Percentiles rank a stretch among this genome's conserved stretches.
These are phyloP conservation scores for Pichia sp. DNA, from an alignment of 1,139 yeast species.

Conservation along the genomic window DNA sequence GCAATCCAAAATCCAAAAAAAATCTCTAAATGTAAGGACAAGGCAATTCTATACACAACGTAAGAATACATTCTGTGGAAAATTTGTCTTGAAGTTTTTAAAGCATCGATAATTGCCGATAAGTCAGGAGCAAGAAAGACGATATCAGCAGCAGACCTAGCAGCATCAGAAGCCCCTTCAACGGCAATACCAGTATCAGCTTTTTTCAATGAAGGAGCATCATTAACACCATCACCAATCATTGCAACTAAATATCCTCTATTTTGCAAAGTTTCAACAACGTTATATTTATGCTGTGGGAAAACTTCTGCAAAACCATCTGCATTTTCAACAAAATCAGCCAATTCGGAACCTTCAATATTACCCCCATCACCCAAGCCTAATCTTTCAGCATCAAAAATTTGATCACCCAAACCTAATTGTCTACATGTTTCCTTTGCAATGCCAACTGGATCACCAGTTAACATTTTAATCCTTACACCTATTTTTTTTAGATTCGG, in stretches of 20 bases:
- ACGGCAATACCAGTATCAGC: slow-evolving; percentile 97
- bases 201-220: slow-evolving; percentile 91
- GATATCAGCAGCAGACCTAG: slow-evolving; percentile 93
- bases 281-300: slow-evolving; percentile 94
- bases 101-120: slow-evolving; percentile 89
- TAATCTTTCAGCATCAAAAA: slow-evolving; percentile 87
- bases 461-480: slow-evolving; percentile 94
- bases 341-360: slow-evolving; percentile 92
- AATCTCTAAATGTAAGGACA: slow-evolving; percentile 85
- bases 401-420: slow-evolving; percentile 94
- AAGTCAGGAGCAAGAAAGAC: slow-evolving; percentile 92
- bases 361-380: slow-evolving; percentile 96
- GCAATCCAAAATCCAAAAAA: slow-evolving; percentile 94
- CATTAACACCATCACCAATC: slow-evolving; percentile 99
- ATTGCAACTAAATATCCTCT: slow-evolving; percentile 95
- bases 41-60: slow-evolving; percentile 93
- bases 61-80: slow-evolving; percentile 98
- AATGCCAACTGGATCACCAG: slow-evolving; percentile 99
- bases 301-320: slow-evolving; percentile 97
- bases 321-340: slow-evolving; percentile 92
- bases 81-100: slow-evolving; percentile 91
- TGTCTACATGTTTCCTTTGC: slow-evolving; percentile 98
- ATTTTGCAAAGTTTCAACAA: slow-evolving; percentile 81
- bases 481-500: slow-evolving; percentile 41
- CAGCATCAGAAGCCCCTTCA: slow-evolving; percentile 96